phyloP scores from a whole-genome alignment of 2,329 filamentous ascomycete species.

The Aschersonia sp. region DNA sequence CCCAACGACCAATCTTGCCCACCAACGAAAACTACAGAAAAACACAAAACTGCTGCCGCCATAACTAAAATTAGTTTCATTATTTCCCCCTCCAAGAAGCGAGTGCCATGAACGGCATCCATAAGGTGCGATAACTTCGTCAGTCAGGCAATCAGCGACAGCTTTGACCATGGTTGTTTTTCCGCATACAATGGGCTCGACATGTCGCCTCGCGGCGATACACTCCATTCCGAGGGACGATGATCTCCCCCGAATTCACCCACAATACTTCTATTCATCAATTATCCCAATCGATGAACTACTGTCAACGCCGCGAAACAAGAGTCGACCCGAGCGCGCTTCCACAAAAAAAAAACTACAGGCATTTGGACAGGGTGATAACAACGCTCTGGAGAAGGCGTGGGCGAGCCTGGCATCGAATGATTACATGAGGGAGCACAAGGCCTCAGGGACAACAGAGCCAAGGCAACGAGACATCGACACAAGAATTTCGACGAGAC shows the following conservation, averaged over 20 bases:
- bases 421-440: conserved; percentile 32
- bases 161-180: no score
- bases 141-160: no score
- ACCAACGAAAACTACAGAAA: no score
- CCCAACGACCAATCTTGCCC: no score
- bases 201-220: conserved; percentile 40
- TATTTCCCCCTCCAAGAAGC: no score
- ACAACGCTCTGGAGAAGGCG: conserved; percentile 62
- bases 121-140: no score
- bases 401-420: conserved; percentile 50
- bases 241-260: conserved; percentile 43
- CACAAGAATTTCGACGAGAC: conserved; percentile 14
- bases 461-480: no score
- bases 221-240: conserved; percentile 23
- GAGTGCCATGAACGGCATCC: no score
- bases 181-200: conserved; percentile 43
- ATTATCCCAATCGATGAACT: conserved; percentile 77
- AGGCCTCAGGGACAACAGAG: conserved; percentile 11
- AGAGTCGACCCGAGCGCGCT: conserved; percentile 21
- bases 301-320: conserved; percentile 48
- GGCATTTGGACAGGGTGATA: conserved; percentile 69
- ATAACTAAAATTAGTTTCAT: no score
- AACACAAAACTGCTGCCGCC: no score
- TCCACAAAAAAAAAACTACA: conserved; percentile 25
- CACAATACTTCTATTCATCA: conserved; percentile 80